These are phyloP conservation scores for Ceratobasidium sp. DNA, from an alignment of 1,284 basidiomycete species.

Conservation along the genomic window DNA sequence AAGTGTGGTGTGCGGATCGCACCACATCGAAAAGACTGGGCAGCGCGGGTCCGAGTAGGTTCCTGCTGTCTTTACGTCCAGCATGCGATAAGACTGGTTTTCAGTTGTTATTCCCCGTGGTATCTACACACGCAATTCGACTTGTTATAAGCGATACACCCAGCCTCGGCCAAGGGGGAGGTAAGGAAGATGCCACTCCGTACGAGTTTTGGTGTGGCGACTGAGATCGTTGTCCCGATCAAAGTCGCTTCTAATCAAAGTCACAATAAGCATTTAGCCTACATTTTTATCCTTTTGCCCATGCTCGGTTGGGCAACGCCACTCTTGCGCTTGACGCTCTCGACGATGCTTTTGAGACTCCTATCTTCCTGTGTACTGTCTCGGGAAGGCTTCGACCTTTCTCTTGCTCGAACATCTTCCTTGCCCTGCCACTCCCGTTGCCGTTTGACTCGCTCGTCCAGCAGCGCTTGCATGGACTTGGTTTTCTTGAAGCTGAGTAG, in stretches of 20 bases:
- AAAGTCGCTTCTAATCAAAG: slow-evolving; percentile 33
- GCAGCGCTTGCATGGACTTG: slow-evolving; percentile 83
- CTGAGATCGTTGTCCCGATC: slow-evolving; percentile 32
- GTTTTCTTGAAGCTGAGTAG: slow-evolving; percentile 84
- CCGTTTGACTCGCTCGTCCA: slow-evolving; percentile 76
- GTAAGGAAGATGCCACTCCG: neutral
- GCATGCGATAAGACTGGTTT: neutral
- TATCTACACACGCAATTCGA: neutral
- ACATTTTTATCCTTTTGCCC: slow-evolving; percentile 30
- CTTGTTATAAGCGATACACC: neutral
- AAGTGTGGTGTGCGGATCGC: neutral
- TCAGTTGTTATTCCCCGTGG: neutral
- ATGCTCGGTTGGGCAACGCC: neutral
- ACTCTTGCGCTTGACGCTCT: slow-evolving; percentile 84
- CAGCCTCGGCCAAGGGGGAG: neutral
- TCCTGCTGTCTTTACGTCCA: neutral
- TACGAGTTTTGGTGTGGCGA: neutral
- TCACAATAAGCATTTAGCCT: slow-evolving; percentile 7
- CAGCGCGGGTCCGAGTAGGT: slow-evolving; percentile 14
- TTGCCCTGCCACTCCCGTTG: slow-evolving; percentile 59
- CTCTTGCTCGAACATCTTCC: neutral
- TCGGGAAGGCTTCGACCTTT: neutral
- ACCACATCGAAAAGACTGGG: neutral
- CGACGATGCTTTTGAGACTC: slow-evolving; percentile 74
- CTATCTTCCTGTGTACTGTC: slow-evolving; percentile 52